These are phyloP conservation scores for Aspergillus panamensis DNA, from an alignment of 495 filamentous ascomycete genomes.

Conservation along the genomic window DNA sequence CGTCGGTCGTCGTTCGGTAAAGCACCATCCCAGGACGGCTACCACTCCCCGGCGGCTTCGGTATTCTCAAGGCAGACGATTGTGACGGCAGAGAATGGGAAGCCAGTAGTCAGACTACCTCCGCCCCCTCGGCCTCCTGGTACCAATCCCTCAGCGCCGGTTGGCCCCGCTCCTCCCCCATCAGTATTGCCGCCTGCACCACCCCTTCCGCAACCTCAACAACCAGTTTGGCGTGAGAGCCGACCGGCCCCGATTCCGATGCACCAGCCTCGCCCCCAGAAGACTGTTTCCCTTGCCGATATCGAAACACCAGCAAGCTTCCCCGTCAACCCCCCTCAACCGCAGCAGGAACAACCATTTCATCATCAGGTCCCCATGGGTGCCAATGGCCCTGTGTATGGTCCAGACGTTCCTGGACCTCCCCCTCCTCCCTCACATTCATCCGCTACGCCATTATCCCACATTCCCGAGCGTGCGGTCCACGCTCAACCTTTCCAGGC, in stretches of 20 bases:
- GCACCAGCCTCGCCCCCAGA: slow-evolving; percentile 95
- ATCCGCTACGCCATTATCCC: slow-evolving; percentile 85
- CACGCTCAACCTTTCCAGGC: slow-evolving; percentile 93
- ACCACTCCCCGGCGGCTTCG: slow-evolving; percentile 77
- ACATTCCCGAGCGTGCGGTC: slow-evolving; percentile 91
- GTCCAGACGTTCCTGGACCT: slow-evolving; percentile 53
- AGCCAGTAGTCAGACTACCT: slow-evolving; percentile 85
- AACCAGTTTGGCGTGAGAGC: slow-evolving; percentile 75
- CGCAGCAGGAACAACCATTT: slow-evolving; percentile 77
- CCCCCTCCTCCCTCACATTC: slow-evolving; percentile 72
- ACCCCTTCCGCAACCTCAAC: slow-evolving; percentile 52
- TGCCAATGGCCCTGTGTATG: slow-evolving; percentile 53
- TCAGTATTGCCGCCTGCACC: slow-evolving; percentile 17
- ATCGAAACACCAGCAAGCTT: slow-evolving; percentile 82
- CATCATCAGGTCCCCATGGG: slow-evolving; percentile 84
- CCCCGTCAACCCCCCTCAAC: slow-evolving; percentile 66
- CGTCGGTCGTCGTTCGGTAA: slow-evolving; percentile 83
- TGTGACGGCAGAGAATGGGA: slow-evolving; percentile 52
- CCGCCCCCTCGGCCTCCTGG: slow-evolving; percentile 51
- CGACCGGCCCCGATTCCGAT: slow-evolving; percentile 74
- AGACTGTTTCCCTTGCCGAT: slow-evolving; percentile 87
- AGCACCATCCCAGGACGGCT: slow-evolving; percentile 66
- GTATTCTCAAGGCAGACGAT: slow-evolving; percentile 63
- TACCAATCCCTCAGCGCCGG: slow-evolving; percentile 26
- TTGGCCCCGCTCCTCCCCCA: slow-evolving; percentile 21